Conservation (phyloP, 2,329 filamentous ascomycete genomes). For the Mariannaea elegans region DNA sequence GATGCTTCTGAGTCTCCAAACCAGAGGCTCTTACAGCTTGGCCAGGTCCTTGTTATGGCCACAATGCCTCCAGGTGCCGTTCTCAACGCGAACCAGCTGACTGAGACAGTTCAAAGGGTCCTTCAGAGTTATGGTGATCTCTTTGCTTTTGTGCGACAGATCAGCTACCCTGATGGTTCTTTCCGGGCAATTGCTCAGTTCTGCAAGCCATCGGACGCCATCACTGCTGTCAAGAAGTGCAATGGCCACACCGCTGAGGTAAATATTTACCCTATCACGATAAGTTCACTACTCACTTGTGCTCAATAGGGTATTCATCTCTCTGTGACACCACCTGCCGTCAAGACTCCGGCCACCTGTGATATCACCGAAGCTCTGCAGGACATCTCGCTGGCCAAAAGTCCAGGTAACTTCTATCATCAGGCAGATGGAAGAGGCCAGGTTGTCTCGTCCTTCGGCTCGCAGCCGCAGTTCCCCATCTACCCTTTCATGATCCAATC, state of each 20-base stretch:
- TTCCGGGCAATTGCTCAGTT: constrained; percentile 63
- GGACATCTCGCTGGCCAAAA: constrained; percentile 29
- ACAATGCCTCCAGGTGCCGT: constrained; percentile 26
- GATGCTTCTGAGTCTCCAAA: constrained; percentile 10
- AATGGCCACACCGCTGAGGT: constrained; percentile 39
- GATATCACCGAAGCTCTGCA: constrained; percentile 30
- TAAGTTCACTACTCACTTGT: constrained; percentile 1
- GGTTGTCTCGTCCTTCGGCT: constrained; percentile 26
- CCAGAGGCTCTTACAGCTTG: constrained; percentile 27
- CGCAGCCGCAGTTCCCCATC: constrained; percentile 40
- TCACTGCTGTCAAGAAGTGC: constrained; percentile 52
- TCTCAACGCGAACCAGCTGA: constrained; percentile 45
- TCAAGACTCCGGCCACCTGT: constrained; percentile 4
- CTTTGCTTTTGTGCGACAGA: constrained; percentile 58
- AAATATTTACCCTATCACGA: constrained; percentile 7
- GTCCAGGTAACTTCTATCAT: constrained; percentile 12
- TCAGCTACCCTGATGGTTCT: constrained; percentile 51
- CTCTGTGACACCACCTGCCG: constrained; percentile 28
- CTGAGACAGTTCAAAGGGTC: constrained; percentile 44
- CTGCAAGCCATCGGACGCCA: constrained; percentile 53
- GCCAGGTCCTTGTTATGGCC: constrained; percentile 44
- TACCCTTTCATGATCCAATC: constrained; percentile 47
- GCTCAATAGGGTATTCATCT: constrained; percentile 36
- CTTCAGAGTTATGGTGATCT: constrained; percentile 60
- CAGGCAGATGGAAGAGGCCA: constrained; percentile 13